Conservation (phyloP, 1,284 basidiomycete species). For the Trichosporon sp. region DNA sequence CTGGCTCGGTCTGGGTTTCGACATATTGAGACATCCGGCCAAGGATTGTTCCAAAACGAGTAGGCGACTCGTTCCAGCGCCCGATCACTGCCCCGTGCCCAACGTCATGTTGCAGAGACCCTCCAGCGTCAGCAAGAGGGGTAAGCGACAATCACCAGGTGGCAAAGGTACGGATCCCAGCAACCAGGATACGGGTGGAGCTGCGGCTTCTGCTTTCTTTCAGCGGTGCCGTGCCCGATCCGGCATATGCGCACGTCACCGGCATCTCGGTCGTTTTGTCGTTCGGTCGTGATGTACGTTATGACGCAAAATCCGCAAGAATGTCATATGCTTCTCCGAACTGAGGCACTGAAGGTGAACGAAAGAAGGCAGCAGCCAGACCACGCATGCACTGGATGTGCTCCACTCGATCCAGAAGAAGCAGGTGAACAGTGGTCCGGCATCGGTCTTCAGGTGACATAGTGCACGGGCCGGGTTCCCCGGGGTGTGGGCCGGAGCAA, state of each 20-base stretch:
- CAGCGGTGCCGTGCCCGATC: neutral
- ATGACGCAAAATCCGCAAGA: neutral
- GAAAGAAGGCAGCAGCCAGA: no score
- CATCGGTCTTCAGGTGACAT: neutral
- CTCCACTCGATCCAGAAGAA: neutral
- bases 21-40: neutral
- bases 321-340: neutral
- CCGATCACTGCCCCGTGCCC: no score
- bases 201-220: neutral
- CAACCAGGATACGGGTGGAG: neutral
- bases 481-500: neutral
- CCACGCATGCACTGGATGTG: neutral
- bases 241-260: neutral
- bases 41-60: neutral
- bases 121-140: no score
- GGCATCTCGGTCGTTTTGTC: neutral
- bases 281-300: neutral
- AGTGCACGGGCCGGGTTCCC: neutral
- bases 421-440: neutral
- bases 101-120: no score
- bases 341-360: neutral
- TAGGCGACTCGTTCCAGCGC: neutral
- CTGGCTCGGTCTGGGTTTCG: neutral
- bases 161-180: neutral
- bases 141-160: no score